Conservation (phyloP, 1,139 yeast species). For the Yamadazyma epiphylla region DNA sequence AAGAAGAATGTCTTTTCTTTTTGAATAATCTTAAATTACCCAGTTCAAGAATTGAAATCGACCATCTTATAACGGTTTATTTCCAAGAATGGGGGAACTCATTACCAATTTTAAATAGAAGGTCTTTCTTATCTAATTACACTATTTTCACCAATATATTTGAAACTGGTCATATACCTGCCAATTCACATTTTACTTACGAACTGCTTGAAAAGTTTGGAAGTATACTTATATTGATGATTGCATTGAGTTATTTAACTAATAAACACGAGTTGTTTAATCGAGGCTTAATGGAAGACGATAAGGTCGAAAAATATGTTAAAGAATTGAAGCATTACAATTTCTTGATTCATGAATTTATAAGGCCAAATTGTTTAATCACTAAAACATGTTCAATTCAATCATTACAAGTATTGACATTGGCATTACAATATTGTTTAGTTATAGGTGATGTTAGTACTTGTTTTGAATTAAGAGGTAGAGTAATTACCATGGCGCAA, state of each 20-base stretch:
- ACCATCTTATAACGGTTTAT: constrained; percentile 54
- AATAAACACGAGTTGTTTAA: constrained; percentile 24
- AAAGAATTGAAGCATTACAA: constrained; percentile 37
- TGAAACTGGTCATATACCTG: constrained; percentile 20
- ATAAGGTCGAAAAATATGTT: constrained; percentile 17
- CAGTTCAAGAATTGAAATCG: constrained; percentile 48
- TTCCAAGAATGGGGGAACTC: constrained; percentile 78
- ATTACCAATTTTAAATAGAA: constrained; percentile 67
- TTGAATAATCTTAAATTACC: constrained; percentile 48
- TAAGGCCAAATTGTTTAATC: constrained; percentile 47
- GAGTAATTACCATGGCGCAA: constrained; percentile 79
- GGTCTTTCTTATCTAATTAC: constrained; percentile 59
- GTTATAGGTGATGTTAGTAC: constrained; percentile 73
- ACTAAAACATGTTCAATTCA: constrained; percentile 61
- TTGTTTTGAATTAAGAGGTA: constrained; percentile 71
- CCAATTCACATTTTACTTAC: constrained; percentile 1
- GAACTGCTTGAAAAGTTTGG: constrained; percentile 55
- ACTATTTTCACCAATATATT: constrained; percentile 40
- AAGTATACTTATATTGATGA: constrained; percentile 52
- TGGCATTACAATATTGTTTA: constrained; percentile 69
- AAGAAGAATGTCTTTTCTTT: constrained; percentile 39
- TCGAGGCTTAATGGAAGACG: constrained; percentile 13
- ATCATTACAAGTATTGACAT: constrained; percentile 64
- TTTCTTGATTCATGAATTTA: constrained; percentile 48
- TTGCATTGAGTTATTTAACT: constrained; percentile 55